These are phyloP conservation scores for Hypoxylon rubiginosum DNA, from an alignment of 2,329 filamentous ascomycete species.

Conservation along the genomic window DNA sequence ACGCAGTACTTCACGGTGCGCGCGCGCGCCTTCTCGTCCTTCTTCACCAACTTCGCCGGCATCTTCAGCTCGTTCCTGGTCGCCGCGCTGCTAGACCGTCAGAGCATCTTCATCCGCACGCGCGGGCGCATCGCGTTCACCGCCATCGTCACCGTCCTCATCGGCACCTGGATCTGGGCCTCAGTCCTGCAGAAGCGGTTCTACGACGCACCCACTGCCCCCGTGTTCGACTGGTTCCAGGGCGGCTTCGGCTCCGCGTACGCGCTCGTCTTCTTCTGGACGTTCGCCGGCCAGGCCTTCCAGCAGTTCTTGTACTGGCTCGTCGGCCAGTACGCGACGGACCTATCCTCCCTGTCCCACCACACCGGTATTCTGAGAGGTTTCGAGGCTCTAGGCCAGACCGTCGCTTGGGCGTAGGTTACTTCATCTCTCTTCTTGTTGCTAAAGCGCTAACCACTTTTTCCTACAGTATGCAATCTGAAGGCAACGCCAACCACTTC, in stretches of 20 bases:
- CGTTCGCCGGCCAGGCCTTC: conserved; percentile 51
- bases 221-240: conserved; percentile 51
- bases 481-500: conserved; percentile 52
- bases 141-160: conserved; percentile 46
- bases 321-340: conserved; percentile 51
- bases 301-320: conserved; percentile 54
- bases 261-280: conserved; percentile 50
- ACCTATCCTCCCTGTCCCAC: conserved; percentile 50
- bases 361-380: conserved; percentile 51
- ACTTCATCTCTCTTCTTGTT: neutral
- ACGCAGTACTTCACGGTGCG: conserved; percentile 53
- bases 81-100: conserved; percentile 50
- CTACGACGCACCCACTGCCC: conserved; percentile 46
- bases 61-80: conserved; percentile 51
- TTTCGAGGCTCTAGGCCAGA: conserved; percentile 52
- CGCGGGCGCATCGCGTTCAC: conserved; percentile 47
- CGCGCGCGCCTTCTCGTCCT: conserved; percentile 52
- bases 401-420: conserved; percentile 51
- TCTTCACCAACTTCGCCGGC: conserved; percentile 53
- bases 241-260: conserved; percentile 49
- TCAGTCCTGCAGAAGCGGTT: conserved; percentile 50
- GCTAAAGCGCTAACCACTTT: conserved; percentile 3
- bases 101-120: conserved; percentile 49
- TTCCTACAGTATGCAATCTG: conserved; percentile 49
- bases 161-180: conserved; percentile 53